Base-by-base conservation (phyloP, 345 rosid species). In the Abelmoschus esculentus region DNA sequence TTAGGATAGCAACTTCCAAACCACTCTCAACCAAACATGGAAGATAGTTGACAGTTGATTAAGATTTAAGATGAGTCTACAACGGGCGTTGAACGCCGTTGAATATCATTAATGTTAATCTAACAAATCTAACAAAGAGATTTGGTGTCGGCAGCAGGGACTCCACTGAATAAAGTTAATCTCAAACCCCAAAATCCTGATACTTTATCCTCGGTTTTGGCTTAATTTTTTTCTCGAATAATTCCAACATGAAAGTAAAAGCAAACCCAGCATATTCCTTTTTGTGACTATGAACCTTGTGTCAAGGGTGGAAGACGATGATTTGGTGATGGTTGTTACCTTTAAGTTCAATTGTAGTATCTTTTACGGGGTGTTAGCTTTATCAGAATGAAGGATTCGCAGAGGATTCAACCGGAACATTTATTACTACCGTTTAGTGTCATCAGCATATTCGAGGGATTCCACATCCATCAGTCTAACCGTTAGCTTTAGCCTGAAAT, bases 381-480 rank as follows among this genome's bases (percentile, higher is more conserved):
- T 22, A 1, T 22, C 26, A 22, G 26, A 22, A 0, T 22, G 26
- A 22, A 22, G 26, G 26, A 22, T 22, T n/a, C n/a, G n/a, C n/a
- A n/a, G n/a, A n/a, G n/a, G n/a, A n/a, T n/a, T n/a, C n/a, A n/a
- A n/a, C n/a, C n/a, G n/a, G n/a, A n/a, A n/a, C n/a, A n/a, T n/a
- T n/a, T n/a, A n/a, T n/a, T n/a, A n/a, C n/a, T n/a, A n/a, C n/a
- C n/a, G n/a, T n/a, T n/a, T 1, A 77, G 86, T 54, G 76, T 86
- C 68, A 29, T 85, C 61, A 95, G 92, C 76, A 85, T 92, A 22
- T 92, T 87, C 82, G 82, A 82, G 80, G 98, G 99, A 15, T 76
- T 92, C 47, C 64, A 73, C 66, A 89, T 92, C 76, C 18, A 12
- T 40, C 46, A 9, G 46, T 40, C 10, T 40, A 40, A 40, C 46